Evolutionary conservation across 2,329 filamentous ascomycete genomes (phyloP).

Genomic region (Fusarium sp.): DNA sequence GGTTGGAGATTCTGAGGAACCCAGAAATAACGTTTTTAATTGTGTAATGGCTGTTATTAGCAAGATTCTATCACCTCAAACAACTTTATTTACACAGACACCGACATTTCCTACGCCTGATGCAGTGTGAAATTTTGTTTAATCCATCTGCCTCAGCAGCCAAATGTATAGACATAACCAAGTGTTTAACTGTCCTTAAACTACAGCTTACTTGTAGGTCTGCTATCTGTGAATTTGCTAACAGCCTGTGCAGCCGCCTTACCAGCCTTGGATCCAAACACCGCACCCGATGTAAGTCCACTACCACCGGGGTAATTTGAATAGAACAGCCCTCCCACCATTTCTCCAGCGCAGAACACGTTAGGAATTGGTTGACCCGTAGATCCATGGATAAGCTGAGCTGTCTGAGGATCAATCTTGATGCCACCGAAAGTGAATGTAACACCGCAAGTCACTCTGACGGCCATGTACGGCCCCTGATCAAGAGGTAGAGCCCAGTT

Average conservation of each 20-base stretch:
- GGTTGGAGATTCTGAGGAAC: slow-evolving; percentile 18
- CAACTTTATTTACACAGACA: too few species aligned
- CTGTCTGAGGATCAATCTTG: slow-evolving; percentile 13
- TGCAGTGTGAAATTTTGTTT: too few species aligned
- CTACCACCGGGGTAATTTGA: slow-evolving; percentile 23
- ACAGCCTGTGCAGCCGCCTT: slow-evolving; percentile 8
- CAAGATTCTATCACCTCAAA: too few species aligned
- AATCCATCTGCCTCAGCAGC: too few species aligned
- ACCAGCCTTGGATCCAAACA: slow-evolving; percentile 16
- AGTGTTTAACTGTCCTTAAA: too few species aligned
- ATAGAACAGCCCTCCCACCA: slow-evolving; percentile 18
- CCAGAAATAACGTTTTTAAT: slow-evolving; percentile 15
- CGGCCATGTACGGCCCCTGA: slow-evolving; percentile 11
- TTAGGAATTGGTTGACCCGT: slow-evolving; percentile 8
- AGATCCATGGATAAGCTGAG: slow-evolving; percentile 1
- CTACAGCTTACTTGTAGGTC: not conserved
- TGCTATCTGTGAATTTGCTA: accelerated
- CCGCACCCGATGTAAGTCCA: slow-evolving; percentile 18
- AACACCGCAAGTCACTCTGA: slow-evolving; percentile 22
- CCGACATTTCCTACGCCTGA: too few species aligned
- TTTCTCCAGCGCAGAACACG: slow-evolving; percentile 11
- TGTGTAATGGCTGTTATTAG: too few species aligned
- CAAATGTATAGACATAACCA: too few species aligned
- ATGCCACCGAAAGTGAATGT: slow-evolving; percentile 20
- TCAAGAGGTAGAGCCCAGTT: slow-evolving; percentile 27